These are phyloP conservation scores for Adenanthera pavonina DNA, from an alignment of 306 rosid genomes.

Conservation along the genomic window DNA sequence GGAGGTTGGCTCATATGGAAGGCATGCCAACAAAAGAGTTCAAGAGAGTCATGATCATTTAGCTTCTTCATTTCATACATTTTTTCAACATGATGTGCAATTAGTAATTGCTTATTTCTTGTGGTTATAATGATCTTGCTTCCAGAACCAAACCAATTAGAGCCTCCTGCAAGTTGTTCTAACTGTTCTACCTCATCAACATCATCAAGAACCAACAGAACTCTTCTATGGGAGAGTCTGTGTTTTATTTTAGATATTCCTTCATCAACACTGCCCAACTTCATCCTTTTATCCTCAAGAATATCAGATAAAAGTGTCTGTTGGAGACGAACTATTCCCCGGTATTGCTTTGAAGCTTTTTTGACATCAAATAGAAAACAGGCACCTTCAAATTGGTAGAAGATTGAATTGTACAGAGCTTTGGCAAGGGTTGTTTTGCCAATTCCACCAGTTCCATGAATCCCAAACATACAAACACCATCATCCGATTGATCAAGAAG, in stretches of 20 bases:
- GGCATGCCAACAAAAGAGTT: neutral
- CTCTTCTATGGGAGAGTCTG: neutral
- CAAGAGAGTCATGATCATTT: neutral
- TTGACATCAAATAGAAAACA: neutral
- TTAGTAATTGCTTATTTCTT: neutral
- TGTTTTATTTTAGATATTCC: neutral
- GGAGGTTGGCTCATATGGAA: neutral
- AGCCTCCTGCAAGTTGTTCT: neutral
- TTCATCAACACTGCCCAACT: neutral
- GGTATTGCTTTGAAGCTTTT: neutral
- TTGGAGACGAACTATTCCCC: constrained; percentile 12
- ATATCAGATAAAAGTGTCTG: constrained; percentile 22
- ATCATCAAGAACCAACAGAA: neutral
- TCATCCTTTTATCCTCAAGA: neutral
- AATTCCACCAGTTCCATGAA: no score
- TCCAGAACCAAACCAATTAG: neutral
- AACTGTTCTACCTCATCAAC: neutral
- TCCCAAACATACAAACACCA: constrained; percentile 3
- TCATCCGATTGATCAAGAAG: no score
- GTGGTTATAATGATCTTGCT: neutral
- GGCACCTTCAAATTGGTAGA: constrained; percentile 11
- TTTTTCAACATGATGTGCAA: neutral
- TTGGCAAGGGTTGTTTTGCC: no score
- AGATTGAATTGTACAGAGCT: no score
- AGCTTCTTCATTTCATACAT: neutral